These are phyloP conservation scores for Leccinellum luteum DNA, from an alignment of 768 basidiomycete genomes.

Conservation along the genomic window DNA sequence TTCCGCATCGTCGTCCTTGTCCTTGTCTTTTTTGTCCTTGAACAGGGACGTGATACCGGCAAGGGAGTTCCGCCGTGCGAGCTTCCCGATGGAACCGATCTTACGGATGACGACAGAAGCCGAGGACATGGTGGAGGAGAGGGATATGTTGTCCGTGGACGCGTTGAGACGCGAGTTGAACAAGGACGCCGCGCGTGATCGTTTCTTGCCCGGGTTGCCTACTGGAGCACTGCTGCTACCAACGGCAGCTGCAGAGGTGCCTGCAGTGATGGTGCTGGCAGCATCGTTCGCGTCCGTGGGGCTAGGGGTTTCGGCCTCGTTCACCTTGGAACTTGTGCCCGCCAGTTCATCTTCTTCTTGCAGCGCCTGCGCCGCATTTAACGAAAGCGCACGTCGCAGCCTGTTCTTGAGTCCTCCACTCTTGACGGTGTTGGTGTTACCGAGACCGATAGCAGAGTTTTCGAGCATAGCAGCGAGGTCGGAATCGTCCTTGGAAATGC, in stretches of 20 bases:
- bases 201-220: conserved; percentile 54
- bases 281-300: conserved; percentile 29
- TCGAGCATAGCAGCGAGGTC: conserved; percentile 58
- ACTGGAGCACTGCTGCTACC: conserved; percentile 20
- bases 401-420: conserved; percentile 74
- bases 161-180: conserved; percentile 89
- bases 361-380: conserved; percentile 57
- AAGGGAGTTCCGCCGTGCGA: conserved; percentile 84
- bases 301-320: conserved; percentile 32
- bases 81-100: conserved; percentile 85
- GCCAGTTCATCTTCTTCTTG: conserved; percentile 43
- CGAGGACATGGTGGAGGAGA: conserved; percentile 90
- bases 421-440: conserved; percentile 38
- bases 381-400: conserved; percentile 68
- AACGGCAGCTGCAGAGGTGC: conserved; percentile 24
- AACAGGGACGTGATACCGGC: conserved; percentile 92
- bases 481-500: conserved; percentile 76
- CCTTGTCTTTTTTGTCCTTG: conserved; percentile 72
- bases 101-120: conserved; percentile 97
- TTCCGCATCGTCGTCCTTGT: conserved; percentile 34
- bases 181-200: conserved; percentile 65
- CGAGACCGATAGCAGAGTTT: conserved; percentile 38
- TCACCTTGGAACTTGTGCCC: conserved; percentile 15
- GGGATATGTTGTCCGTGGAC: conserved; percentile 92
- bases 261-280: conserved; percentile 39